phyloP scores from a whole-genome alignment of 2,329 filamentous ascomycete genomes.

The Beauveria brongniartii region DNA sequence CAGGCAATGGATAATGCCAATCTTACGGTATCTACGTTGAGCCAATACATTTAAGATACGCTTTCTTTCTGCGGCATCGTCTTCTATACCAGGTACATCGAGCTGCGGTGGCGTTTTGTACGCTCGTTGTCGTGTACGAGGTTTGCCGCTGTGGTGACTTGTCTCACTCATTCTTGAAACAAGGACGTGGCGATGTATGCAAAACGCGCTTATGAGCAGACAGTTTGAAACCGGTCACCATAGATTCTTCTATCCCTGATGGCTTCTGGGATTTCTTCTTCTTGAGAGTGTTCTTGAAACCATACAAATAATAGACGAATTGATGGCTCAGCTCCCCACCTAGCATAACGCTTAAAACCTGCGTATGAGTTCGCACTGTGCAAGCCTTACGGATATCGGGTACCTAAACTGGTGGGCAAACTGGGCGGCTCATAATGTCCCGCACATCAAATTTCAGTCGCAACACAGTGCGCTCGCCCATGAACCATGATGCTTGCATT shows the following conservation, averaged over 20 bases:
- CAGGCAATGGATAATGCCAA: not conserved
- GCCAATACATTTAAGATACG: conserved; percentile 45
- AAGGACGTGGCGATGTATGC: too few relatives aligned
- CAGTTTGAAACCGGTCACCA: too few relatives aligned
- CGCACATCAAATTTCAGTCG: too few relatives aligned
- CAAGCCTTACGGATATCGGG: conserved; percentile 20
- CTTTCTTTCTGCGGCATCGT: conserved; percentile 45
- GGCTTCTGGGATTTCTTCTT: too few relatives aligned
- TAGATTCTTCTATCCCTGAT: too few relatives aligned
- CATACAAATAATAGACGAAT: too few relatives aligned
- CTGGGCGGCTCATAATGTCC: too few relatives aligned
- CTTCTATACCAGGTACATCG: conserved; percentile 38
- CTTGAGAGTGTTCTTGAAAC: too few relatives aligned
- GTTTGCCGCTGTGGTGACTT: conserved; percentile 12
- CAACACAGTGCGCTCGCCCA: too few relatives aligned
- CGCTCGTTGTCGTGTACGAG: conserved; percentile 31
- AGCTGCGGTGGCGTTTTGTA: conserved; percentile 33
- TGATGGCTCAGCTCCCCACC: conserved; percentile 13
- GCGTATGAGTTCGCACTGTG: not conserved
- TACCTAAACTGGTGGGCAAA: conserved; percentile 12
- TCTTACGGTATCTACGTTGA: conserved; percentile 43
- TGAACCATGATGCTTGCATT: too few relatives aligned
- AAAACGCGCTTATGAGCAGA: not conserved
- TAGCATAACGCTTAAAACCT: conserved; percentile 23
- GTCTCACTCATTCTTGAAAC: not conserved